phyloP scores from a whole-genome alignment of 306 rosid genomes.

The Styphnolobium japonicum region DNA sequence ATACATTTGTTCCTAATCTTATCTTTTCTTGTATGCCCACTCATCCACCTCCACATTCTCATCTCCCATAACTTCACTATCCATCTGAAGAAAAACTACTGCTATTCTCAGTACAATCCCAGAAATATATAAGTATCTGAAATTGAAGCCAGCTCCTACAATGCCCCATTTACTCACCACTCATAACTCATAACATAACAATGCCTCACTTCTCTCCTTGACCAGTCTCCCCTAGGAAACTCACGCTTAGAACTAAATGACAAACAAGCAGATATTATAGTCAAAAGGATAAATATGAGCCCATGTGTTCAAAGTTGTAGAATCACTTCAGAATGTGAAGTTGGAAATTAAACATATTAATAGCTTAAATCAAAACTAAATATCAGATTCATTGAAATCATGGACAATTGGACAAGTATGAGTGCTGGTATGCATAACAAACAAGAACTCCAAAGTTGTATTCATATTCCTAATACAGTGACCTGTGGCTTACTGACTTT shows the following conservation, averaged over 20 bases:
- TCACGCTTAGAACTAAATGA: background rate
- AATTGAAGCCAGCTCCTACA: background rate
- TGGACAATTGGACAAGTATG: background rate
- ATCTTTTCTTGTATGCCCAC: background rate
- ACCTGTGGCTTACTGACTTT: background rate
- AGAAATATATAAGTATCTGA: background rate
- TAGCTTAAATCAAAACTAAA: background rate
- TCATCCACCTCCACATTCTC: background rate
- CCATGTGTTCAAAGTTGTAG: no score
- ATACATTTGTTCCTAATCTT: background rate
- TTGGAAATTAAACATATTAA: background rate
- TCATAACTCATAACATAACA: background rate
- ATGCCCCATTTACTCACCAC: background rate
- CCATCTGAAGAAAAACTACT: background rate
- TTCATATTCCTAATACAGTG: background rate
- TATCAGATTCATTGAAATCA: background rate
- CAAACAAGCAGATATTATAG: no score
- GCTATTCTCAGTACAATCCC: background rate
- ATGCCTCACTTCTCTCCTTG: background rate
- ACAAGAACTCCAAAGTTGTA: background rate
- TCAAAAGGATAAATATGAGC: no score
- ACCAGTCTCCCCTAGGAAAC: background rate
- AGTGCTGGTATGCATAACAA: background rate
- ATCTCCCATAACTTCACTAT: background rate
- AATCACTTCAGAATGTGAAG: no score